phyloP scores from a whole-genome alignment of 2,329 filamentous ascomycete species.

The Paraconiothyrium sp. region DNA sequence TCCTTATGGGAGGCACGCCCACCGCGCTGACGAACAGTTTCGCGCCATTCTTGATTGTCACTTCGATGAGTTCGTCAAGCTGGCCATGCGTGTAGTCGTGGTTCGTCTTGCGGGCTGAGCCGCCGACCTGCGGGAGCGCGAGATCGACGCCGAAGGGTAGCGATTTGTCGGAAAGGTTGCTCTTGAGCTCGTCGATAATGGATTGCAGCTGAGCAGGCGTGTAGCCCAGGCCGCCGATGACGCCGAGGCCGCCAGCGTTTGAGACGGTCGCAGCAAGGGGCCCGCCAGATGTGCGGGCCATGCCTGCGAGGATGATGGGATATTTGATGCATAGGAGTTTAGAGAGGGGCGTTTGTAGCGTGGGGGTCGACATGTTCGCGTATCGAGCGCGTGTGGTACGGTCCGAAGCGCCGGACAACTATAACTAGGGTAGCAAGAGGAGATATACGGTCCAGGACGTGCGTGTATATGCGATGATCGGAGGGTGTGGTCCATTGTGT shows the following conservation, averaged over 20 bases:
- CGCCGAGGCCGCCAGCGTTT: constrained; percentile 83
- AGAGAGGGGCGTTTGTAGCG: constrained; percentile 50
- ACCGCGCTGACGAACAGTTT: constrained; percentile 88
- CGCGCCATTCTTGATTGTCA: constrained; percentile 85
- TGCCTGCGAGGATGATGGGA: constrained; percentile 90
- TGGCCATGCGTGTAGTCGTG: constrained; percentile 94
- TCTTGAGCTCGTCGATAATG: constrained; percentile 88
- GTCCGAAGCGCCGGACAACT: neutral
- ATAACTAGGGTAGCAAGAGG: neutral
- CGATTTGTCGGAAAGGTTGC: constrained; percentile 69
- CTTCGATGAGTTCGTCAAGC: constrained; percentile 86
- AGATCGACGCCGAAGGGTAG: constrained; percentile 93
- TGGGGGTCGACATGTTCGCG: constrained; percentile 42
- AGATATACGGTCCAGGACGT: neutral
- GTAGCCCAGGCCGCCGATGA: constrained; percentile 58
- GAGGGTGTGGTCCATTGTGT: constrained; percentile 24
- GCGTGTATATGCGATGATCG: constrained; percentile 11
- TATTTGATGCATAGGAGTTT: constrained; percentile 82
- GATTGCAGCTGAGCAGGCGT: constrained; percentile 75
- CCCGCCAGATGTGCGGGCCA: constrained; percentile 76
- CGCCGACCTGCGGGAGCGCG: constrained; percentile 88
- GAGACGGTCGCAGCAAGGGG: constrained; percentile 61
- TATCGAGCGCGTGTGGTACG: neutral
- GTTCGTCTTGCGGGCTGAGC: constrained; percentile 85
- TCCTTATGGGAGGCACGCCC: constrained; percentile 78